Conservation (phyloP, 441 rosid genomes). For the Adansonia madagascariensis region DNA sequence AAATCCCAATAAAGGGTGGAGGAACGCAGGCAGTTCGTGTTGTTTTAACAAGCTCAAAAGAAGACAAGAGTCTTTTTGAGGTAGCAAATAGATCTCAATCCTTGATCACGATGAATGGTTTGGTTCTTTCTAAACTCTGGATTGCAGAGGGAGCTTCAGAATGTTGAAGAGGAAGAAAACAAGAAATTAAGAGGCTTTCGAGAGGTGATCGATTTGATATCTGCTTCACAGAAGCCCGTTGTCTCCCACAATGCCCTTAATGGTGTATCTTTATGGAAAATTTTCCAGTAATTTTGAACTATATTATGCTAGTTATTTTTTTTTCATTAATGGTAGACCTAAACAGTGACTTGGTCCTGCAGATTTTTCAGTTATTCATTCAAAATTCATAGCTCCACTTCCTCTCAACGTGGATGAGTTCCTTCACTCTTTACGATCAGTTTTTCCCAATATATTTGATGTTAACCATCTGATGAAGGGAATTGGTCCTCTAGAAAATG, state of each 20-base stretch:
- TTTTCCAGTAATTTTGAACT: slow-evolving; percentile 8
- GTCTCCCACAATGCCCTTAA: slow-evolving; percentile 77
- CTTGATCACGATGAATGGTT: slow-evolving; percentile 3
- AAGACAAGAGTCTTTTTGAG: slow-evolving; percentile 66
- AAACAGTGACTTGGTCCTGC: slow-evolving; percentile 31
- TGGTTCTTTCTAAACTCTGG: slow-evolving; percentile 20
- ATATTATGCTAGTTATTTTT: slow-evolving; percentile 3
- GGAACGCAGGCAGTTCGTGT: slow-evolving; percentile 70
- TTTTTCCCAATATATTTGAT: slow-evolving; percentile 69
- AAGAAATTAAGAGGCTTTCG: slow-evolving; percentile 78
- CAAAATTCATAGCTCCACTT: slow-evolving; percentile 75
- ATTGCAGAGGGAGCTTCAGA: slow-evolving; percentile 70
- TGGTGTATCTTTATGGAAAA: slow-evolving; percentile 53
- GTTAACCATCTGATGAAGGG: slow-evolving; percentile 70
- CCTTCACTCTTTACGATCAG: slow-evolving; percentile 46
- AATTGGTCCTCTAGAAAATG: slow-evolving; percentile 50
- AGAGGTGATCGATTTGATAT: slow-evolving; percentile 86
- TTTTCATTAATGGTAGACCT: slow-evolving; percentile 4
- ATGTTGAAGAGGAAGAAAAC: slow-evolving; percentile 61
- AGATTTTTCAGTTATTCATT: slow-evolving; percentile 77
- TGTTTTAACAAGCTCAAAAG: slow-evolving; percentile 70
- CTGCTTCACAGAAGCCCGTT: slow-evolving; percentile 79
- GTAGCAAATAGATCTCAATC: slow-evolving; percentile 42
- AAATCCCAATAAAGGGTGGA: slow-evolving; percentile 71
- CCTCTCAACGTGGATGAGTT: slow-evolving; percentile 73